Evolutionary conservation across 345 rosid species (phyloP).

Genomic region (Durio zibethinus): DNA sequence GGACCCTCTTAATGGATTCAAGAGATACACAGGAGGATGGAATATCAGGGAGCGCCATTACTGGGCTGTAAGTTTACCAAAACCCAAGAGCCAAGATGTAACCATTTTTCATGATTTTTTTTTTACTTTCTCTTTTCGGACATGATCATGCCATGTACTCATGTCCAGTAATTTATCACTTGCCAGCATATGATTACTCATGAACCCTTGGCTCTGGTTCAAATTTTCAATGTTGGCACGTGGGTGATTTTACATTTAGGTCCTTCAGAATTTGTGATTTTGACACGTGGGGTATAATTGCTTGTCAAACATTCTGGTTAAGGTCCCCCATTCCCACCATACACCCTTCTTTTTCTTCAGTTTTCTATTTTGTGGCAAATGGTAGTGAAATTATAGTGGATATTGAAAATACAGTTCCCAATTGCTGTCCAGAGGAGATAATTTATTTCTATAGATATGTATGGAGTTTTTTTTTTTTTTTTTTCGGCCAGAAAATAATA

Average conservation of each 20-base stretch:
- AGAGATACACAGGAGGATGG: slow-evolving; percentile 84
- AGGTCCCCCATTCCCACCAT: background rate
- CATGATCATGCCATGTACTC: background rate
- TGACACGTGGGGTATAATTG: background rate
- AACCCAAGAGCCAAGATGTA: background rate
- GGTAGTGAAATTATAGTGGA: background rate
- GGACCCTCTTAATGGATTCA: slow-evolving; percentile 79
- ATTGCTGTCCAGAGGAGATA: background rate
- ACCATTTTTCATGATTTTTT: background rate
- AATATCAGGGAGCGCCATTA: slow-evolving; percentile 73
- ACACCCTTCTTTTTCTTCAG: background rate
- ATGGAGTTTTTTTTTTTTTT: no score
- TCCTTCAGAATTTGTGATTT: background rate
- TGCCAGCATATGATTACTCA: background rate
- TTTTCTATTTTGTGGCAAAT: background rate
- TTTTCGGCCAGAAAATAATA: no score
- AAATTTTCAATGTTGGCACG: background rate
- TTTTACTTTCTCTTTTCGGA: background rate
- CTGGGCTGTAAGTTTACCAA: slow-evolving; percentile 75
- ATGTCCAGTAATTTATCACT: slow-evolving; percentile 7
- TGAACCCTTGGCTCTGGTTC: background rate
- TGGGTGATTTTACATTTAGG: background rate
- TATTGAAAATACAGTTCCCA: background rate
- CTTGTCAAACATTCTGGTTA: slow-evolving; percentile 5
- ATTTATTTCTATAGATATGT: no score